Percentiles rank a stretch among this genome's conserved stretches.
Evolutionary conservation across 495 filamentous ascomycete genomes (phyloP).

Genomic region (Clavariopsis aquatica): DNA sequence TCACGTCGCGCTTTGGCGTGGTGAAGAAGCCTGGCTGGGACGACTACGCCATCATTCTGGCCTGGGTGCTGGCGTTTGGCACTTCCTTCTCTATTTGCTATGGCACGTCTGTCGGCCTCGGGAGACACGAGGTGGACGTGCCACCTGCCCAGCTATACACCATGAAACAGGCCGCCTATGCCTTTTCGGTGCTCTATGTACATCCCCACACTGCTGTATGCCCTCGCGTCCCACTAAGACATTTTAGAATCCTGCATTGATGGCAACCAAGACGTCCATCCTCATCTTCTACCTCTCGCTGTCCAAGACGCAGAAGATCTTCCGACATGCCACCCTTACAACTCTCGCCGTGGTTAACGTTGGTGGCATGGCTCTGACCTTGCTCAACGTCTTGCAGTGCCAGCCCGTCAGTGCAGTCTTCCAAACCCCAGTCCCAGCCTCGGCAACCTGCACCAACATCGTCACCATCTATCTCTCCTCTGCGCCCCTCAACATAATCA

Average conservation of each 20-base stretch:
- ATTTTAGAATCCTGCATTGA: conserved; percentile 79
- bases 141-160: conserved; percentile 46
- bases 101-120: conserved; percentile 69
- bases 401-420: conserved; percentile 68
- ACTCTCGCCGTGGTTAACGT: conserved; percentile 73
- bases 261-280: conserved; percentile 89
- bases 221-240: conserved; percentile 23
- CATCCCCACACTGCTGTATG: conserved; percentile 41
- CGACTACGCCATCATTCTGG: conserved; percentile 81
- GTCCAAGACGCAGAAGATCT: conserved; percentile 70
- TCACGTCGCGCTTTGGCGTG: conserved; percentile 71
- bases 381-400: conserved; percentile 90
- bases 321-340: conserved; percentile 68
- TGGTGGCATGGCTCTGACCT: conserved; percentile 74
- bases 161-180: conserved; percentile 72
- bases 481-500: conserved; percentile 79
- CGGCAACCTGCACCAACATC: conserved; percentile 67
- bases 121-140: conserved; percentile 71
- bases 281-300: conserved; percentile 83
- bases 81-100: conserved; percentile 76
- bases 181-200: conserved; percentile 81
- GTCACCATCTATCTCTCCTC: conserved; percentile 82
- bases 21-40: conserved; percentile 69
- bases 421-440: conserved; percentile 46
- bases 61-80: conserved; percentile 79